Evolutionary conservation across 176 grass and related monocot species (phyloP), one percentile per base, ranked within the genome.

Genomic region (Oryza glumipatula): DNA sequence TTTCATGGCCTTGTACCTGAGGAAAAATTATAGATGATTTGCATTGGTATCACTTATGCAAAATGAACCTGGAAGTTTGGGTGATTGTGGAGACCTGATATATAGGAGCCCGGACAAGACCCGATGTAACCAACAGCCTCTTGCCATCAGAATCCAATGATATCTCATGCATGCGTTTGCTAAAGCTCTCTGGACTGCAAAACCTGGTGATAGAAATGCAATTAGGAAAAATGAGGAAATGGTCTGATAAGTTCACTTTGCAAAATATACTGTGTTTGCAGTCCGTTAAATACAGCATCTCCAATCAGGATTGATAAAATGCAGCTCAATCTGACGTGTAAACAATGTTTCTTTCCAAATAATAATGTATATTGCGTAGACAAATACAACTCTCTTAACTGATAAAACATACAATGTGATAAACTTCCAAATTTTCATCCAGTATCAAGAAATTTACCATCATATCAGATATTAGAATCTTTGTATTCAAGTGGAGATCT

Each of bases 71-170:
- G 15, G 15, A 14, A 67, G 67, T 73, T 35, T 35, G 2, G 67
- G 43, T 61, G 65, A 21, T 58, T 14, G 23, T 68, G 7, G 16
- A 83, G 64, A 92, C 96, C 96, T 98, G 89, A 22, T 98, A 98
- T 83, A 98, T 95, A 3, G 96, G 96, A 39, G 96, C 90, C 81
- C 96, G 94, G 41, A 98, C 93, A 81, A 91, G 95, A 82, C 93
- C 96, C 0, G 93, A 98, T 17, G 93, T 94, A 23, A 83, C 89
- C 72, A 98, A 83, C 80, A 98, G 80, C 77, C 91, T 95, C 85
- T 90, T 94, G 80, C 93, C 96, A 81, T 93, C 89, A 68, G 89
- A 91, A 88, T 98, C 96, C 56, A 98, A 82, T 49, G 93, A 82
- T 79, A 95, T 92, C 72, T 95, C 96, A 88, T 95, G 96, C 90